phyloP scores from a whole-genome alignment of 78 protist genomes.

The Protostelium mycophagum region DNA sequence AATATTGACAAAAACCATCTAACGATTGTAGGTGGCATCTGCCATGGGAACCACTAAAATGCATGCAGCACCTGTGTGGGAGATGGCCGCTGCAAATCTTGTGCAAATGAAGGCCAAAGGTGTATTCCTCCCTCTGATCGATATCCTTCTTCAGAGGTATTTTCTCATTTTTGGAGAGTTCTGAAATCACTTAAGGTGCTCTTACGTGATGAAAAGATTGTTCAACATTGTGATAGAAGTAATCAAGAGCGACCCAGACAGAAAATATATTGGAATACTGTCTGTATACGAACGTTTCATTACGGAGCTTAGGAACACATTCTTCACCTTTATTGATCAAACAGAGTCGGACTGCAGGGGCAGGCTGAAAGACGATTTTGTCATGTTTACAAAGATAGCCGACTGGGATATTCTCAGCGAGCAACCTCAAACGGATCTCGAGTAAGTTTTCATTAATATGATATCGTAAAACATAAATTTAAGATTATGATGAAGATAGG shows the following conservation, averaged over 20 bases:
- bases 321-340: conserved; percentile 35
- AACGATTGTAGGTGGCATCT: conserved; percentile 35
- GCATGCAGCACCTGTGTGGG: conserved; percentile 66
- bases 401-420: conserved; percentile 65
- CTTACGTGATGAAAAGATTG: too few relatives aligned
- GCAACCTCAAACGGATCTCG: conserved; percentile 6
- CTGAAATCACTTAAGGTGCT: too few relatives aligned
- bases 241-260: conserved; percentile 25
- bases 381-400: conserved; percentile 67
- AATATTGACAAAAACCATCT: neutral
- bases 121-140: conserved; percentile 45
- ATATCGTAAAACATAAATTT: neutral
- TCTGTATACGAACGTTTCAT: conserved; percentile 48
- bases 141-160: conserved; percentile 31
- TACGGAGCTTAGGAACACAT: conserved; percentile 5
- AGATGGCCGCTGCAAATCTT: conserved; percentile 59
- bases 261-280: conserved; percentile 15
- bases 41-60: conserved; percentile 62
- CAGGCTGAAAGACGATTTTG: conserved; percentile 58
- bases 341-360: conserved; percentile 34
- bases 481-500: too few relatives aligned
- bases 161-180: conserved; percentile 37
- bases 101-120: conserved; percentile 58
- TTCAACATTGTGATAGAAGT: conserved; percentile 40
- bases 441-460: neutral